Conservation (phyloP, 2,329 filamentous ascomycete species). For the Paramyrothecium roridum region DNA sequence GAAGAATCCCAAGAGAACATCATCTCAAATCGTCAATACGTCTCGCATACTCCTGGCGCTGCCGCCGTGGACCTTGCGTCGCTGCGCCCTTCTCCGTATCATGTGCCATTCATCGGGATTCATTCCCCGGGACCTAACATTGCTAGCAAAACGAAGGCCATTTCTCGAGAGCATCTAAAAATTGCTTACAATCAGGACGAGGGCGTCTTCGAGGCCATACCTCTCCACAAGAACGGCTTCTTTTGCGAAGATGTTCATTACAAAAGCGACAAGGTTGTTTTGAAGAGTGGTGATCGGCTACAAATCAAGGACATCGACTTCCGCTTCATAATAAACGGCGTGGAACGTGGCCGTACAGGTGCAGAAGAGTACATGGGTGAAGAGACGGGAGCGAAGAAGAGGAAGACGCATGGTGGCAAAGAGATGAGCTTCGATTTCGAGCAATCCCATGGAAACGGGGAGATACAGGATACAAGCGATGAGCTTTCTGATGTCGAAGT, state of each 20-base stretch:
- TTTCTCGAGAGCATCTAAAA: conserved; percentile 70
- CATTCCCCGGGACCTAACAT: conserved; percentile 65
- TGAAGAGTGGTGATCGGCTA: conserved; percentile 64
- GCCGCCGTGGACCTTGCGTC: conserved; percentile 57
- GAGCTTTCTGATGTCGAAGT: conserved; percentile 42
- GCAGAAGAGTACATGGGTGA: conserved; percentile 55
- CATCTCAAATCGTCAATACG: conserved; percentile 57
- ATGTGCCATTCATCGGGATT: conserved; percentile 66
- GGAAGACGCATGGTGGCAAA: conserved; percentile 56
- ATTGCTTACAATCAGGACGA: conserved; percentile 66
- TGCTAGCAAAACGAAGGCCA: conserved; percentile 63
- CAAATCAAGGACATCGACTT: conserved; percentile 71
- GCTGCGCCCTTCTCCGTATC: conserved; percentile 57
- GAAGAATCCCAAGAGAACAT: conserved; percentile 43
- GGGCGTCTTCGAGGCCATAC: conserved; percentile 62
- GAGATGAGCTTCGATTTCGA: conserved; percentile 75
- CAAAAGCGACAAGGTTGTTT: conserved; percentile 49
- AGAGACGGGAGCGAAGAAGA: conserved; percentile 39
- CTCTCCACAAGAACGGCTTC: conserved; percentile 63
- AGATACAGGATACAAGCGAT: conserved; percentile 54
- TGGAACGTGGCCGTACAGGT: conserved; percentile 54
- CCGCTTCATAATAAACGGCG: conserved; percentile 65
- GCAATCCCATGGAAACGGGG: conserved; percentile 54
- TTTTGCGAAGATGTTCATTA: conserved; percentile 62
- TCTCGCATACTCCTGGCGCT: conserved; percentile 57